These are phyloP conservation scores for Candida frijolesensis DNA, from an alignment of 1,139 yeast genomes.

Conservation along the genomic window DNA sequence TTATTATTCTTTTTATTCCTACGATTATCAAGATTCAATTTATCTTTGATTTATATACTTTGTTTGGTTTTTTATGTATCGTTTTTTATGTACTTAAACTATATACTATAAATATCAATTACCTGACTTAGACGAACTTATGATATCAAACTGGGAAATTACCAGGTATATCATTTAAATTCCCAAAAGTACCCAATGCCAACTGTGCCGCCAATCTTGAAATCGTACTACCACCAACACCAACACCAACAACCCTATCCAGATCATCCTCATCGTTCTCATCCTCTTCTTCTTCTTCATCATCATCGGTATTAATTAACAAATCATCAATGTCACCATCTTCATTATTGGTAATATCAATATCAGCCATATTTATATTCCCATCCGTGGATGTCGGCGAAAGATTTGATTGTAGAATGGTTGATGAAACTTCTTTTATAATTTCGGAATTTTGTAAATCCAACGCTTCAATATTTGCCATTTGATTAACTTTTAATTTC, in stretches of 20 bases:
- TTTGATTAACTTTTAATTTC: conserved; percentile 27
- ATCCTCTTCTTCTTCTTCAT: conserved; percentile 1
- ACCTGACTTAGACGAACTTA: not conserved
- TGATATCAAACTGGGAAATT: not conserved
- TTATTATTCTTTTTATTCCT: not conserved
- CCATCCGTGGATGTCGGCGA: no score
- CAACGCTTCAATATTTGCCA: conserved; percentile 23
- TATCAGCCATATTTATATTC: not conserved
- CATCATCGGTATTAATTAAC: not conserved
- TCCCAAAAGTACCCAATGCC: not conserved
- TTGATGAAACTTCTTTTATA: conserved; percentile 4
- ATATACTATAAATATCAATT: not conserved
- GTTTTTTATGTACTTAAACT: not conserved
- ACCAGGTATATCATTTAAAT: not conserved
- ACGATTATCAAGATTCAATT: no score
- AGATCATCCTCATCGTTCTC: not conserved
- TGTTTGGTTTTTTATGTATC: no score
- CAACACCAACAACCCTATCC: not conserved
- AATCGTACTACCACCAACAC: not conserved
- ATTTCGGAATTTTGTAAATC: conserved; percentile 7
- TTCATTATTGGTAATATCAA: conserved; percentile 1
- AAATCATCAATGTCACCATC: conserved; percentile 1
- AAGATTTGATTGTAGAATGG: not conserved
- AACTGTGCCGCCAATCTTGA: conserved; percentile 1
- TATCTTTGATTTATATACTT: no score